Conservation (phyloP, 805 yeast genomes). For the Vanderwaltozyma polyspora region DNA sequence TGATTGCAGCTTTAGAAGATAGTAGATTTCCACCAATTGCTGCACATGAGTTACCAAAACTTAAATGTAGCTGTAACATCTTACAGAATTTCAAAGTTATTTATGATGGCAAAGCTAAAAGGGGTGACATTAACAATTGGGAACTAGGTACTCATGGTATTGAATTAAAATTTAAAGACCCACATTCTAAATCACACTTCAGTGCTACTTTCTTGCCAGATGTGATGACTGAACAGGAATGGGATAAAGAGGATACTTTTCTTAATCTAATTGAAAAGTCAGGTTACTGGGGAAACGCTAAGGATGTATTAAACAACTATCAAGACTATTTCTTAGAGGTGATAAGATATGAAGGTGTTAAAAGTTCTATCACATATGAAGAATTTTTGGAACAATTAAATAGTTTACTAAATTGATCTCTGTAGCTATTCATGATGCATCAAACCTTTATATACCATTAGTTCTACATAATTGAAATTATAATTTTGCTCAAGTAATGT, state of each 20-base stretch:
- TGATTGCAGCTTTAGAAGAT: slow-evolving; percentile 68
- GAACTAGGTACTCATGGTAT: slow-evolving; percentile 75
- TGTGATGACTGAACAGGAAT: slow-evolving; percentile 79
- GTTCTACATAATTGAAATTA: no score
- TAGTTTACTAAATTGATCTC: neutral
- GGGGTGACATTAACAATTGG: slow-evolving; percentile 56
- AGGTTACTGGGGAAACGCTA: slow-evolving; percentile 29
- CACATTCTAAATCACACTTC: slow-evolving; percentile 27
- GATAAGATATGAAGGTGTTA: slow-evolving; percentile 46
- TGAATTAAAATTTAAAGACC: slow-evolving; percentile 39
- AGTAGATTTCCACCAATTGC: slow-evolving; percentile 61
- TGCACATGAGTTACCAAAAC: slow-evolving; percentile 38
- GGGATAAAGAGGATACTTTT: slow-evolving; percentile 61
- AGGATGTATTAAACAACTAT: slow-evolving; percentile 26
- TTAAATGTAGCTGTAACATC: slow-evolving; percentile 31
- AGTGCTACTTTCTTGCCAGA: slow-evolving; percentile 85
- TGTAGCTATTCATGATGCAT: no score
- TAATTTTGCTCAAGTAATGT: no score
- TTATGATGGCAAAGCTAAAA: slow-evolving; percentile 34
- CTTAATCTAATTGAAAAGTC: slow-evolving; percentile 64
- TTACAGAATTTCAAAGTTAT: slow-evolving; percentile 30
- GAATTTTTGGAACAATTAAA: slow-evolving; percentile 27
- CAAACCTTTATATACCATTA: no score
- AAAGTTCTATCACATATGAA: slow-evolving; percentile 31
- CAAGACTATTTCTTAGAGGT: slow-evolving; percentile 30